Evolutionary conservation across 805 yeast genomes (phyloP), one percentile per base, ranked within the genome.

Genomic region (Metschnikowia chrysomelidarum): DNA sequence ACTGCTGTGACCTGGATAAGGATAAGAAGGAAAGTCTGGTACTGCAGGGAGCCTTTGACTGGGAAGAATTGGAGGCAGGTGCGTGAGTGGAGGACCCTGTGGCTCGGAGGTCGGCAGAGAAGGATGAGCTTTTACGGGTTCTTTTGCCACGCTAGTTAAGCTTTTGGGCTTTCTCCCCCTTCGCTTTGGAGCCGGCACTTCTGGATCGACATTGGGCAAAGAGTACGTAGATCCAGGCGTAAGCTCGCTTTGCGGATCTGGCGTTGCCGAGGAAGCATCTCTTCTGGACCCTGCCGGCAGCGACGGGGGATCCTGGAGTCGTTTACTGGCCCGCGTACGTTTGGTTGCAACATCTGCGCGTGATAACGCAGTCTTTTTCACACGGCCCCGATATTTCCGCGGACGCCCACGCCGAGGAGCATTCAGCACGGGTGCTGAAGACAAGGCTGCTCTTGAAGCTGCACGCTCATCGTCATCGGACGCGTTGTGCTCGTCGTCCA

Each of bases 381-480:
- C 51, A 7, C 47, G 34, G 13, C 43, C 41, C 3, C 47, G 17
- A 32, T 35, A 30, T 17, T 47, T 47, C 11, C 48, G 35, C 6
- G 51, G 51, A 7, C 51, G 31, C 18, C 51, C 51, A 13, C 51
- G 31, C 14, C 51, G 38, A 27, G 26, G n/a, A n/a, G n/a, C n/a
- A n/a, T n/a, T n/a, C n/a, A n/a, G 34, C 4, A 34, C 36, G 11
- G 47, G 41, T 2, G 38, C 30, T 7, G 23, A 27, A 3, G 25
- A 24, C 3, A 20, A 14, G 9, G 23, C 23, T 17, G 23, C 16
- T n/a, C 13, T 24, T 14, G 8, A 7, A 11, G 28, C 17, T 12
- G 33, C 32, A 19, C 32, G 34, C 16, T 27, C 30, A n/a, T 14
- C 25, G 10, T 23, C 6, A 28, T 21, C 7, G 7, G 22, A 5